Conservation (phyloP, 2,329 filamentous ascomycete genomes). For the Colletotrichum chlorophyti region DNA sequence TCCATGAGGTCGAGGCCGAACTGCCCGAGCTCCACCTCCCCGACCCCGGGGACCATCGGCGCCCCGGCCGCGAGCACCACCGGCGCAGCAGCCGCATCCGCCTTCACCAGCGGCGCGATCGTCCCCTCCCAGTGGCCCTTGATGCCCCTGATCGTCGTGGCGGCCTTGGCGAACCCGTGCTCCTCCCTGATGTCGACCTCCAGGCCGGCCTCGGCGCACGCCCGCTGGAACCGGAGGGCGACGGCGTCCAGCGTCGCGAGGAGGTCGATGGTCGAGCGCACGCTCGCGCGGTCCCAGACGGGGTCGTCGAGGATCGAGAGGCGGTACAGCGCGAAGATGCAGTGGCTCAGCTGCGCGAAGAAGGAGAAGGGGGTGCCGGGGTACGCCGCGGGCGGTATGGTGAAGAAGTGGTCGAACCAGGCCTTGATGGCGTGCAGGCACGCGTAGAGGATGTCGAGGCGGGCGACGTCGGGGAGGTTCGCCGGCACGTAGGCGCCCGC, state of each 20-base stretch:
- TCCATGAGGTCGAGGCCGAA: slow-evolving; percentile 23
- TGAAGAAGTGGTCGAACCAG: slow-evolving; percentile 40
- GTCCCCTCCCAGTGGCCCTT: slow-evolving; percentile 43
- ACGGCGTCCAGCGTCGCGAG: slow-evolving; percentile 37
- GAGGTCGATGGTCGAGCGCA: slow-evolving; percentile 41
- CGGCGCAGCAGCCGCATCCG: slow-evolving; percentile 7
- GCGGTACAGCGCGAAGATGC: slow-evolving; percentile 40
- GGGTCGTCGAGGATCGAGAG: slow-evolving; percentile 44
- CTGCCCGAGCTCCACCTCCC: slow-evolving; percentile 17
- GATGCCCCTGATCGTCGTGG: slow-evolving; percentile 44
- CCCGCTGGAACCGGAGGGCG: slow-evolving; percentile 17
- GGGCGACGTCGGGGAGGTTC: slow-evolving; percentile 32
- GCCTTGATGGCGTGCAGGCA: slow-evolving; percentile 36
- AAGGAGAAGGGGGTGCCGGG: slow-evolving; percentile 41
- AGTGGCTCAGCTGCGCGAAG: slow-evolving; percentile 42
- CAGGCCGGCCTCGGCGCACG: slow-evolving; percentile 3
- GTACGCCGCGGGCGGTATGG: slow-evolving; percentile 35
- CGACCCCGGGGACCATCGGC: not conserved
- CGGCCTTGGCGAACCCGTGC: slow-evolving; percentile 40
- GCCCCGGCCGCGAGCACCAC: not conserved
- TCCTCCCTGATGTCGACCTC: slow-evolving; percentile 35
- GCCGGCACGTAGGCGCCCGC: slow-evolving; percentile 19
- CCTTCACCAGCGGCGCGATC: slow-evolving; percentile 30
- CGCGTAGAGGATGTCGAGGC: slow-evolving; percentile 36
- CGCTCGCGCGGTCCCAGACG: slow-evolving; percentile 44